Conservation (phyloP, 2,329 filamentous ascomycete species). For the Neurospora sp. region DNA sequence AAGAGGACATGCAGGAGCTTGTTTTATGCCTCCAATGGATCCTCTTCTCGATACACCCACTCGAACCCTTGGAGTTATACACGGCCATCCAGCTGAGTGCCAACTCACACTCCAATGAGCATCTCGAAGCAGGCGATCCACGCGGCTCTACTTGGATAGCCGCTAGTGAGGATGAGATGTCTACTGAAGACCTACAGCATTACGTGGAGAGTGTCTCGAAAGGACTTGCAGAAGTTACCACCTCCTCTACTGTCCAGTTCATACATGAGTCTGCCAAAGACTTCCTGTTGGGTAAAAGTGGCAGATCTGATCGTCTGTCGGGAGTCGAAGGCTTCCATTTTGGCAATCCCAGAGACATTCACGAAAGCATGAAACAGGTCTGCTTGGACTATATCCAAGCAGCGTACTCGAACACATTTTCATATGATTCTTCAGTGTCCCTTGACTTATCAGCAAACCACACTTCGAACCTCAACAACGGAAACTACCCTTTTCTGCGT, state of each 20-base stretch:
- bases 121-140: not conserved
- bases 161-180: conserved; percentile 4
- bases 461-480: not conserved
- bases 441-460: not conserved
- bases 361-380: not conserved
- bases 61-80: conserved; percentile 34
- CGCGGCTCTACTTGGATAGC: not conserved
- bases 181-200: conserved; percentile 17
- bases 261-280: conserved; percentile 41
- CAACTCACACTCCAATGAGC: not conserved
- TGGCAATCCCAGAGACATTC: not conserved
- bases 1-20: conserved; percentile 28
- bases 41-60: conserved; percentile 33
- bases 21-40: conserved; percentile 41
- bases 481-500: not conserved
- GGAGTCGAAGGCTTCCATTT: not conserved
- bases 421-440: not conserved
- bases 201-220: conserved; percentile 35
- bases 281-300: conserved; percentile 29
- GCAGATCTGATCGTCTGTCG: conserved; percentile 6
- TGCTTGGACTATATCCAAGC: not conserved
- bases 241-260: conserved; percentile 32
- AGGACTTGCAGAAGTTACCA: conserved; percentile 34
- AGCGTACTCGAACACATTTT: not conserved
- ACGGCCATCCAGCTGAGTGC: conserved; percentile 27